Evolutionary conservation across 371 early-diverging fungal genomes (phyloP).

Genomic region (Conidiobolus coronatus): DNA sequence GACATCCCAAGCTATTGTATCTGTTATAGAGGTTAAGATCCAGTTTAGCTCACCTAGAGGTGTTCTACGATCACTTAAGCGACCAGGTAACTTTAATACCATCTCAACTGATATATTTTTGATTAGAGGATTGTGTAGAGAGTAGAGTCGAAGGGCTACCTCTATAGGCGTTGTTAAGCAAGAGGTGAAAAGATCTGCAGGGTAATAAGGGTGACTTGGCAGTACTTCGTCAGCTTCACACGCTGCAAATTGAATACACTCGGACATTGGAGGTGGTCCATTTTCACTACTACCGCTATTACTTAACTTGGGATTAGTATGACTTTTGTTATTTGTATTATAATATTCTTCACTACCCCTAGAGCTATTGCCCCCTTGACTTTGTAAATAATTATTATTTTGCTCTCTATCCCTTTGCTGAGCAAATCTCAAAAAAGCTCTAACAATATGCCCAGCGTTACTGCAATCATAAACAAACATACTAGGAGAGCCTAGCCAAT

Average conservation of each 20-base stretch:
- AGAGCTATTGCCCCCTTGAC: slow-evolving; percentile 10
- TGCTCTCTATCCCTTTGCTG: slow-evolving; percentile 62
- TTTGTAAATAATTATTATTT: slow-evolving; percentile 8
- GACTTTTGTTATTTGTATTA: neutral
- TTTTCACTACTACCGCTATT: too few species aligned
- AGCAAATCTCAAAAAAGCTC: slow-evolving; percentile 70
- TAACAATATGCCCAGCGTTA: slow-evolving; percentile 73
- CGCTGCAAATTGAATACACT: slow-evolving; percentile 87
- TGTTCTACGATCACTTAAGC: slow-evolving; percentile 71
- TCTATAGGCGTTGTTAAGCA: slow-evolving; percentile 92
- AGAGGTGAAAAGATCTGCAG: slow-evolving; percentile 88
- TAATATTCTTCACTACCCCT: neutral
- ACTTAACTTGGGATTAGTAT: too few species aligned
- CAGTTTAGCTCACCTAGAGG: slow-evolving; percentile 93
- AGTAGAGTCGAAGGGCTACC: slow-evolving; percentile 82
- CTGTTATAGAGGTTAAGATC: slow-evolving; percentile 95
- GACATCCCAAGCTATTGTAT: slow-evolving; percentile 96
- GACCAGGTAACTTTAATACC: slow-evolving; percentile 73
- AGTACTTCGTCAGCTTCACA: slow-evolving; percentile 65
- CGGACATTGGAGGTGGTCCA: slow-evolving; percentile 28
- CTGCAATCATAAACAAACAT: slow-evolving; percentile 94
- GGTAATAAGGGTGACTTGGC: slow-evolving; percentile 82
- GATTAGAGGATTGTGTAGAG: slow-evolving; percentile 57
- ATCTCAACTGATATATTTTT: slow-evolving; percentile 57
- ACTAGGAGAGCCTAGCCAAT: slow-evolving; percentile 86